A percentile compares a stretch with the other conserved stretches of the same genome.
These are phyloP conservation scores for Monosporascus sp. DNA, from an alignment of 2,329 filamentous ascomycete species.

Conservation along the genomic window DNA sequence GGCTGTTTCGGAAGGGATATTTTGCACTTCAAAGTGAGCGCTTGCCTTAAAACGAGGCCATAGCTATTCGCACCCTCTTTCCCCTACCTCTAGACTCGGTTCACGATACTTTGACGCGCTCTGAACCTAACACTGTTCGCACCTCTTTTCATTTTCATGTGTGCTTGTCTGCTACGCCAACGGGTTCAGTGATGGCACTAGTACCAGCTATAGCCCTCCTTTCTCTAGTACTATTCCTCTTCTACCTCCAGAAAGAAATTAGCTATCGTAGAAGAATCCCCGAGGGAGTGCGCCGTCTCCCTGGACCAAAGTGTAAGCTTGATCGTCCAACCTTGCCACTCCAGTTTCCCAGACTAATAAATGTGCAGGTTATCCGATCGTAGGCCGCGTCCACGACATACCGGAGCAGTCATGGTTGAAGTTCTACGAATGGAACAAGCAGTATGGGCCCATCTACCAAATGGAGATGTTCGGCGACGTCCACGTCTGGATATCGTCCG, in stretches of 20 bases:
- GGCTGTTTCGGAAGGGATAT: background rate
- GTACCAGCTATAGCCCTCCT: conserved; percentile 1
- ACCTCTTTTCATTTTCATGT: background rate
- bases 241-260: conserved; percentile 11
- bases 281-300: conserved; percentile 17
- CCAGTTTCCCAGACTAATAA: conserved; percentile 4
- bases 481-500: conserved; percentile 44
- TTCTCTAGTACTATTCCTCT: conserved; percentile 11
- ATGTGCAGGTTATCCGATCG: conserved; percentile 33
- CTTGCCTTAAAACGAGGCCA: background rate
- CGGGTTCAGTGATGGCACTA: background rate
- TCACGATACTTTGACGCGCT: too few relatives aligned
- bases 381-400: conserved; percentile 42
- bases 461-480: conserved; percentile 39
- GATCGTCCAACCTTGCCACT: too few relatives aligned
- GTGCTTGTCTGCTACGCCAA: too few relatives aligned
- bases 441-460: conserved; percentile 42
- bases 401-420: conserved; percentile 40
- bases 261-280: conserved; percentile 17
- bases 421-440: conserved; percentile 42
- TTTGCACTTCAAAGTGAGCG: background rate
- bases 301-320: conserved; percentile 23
- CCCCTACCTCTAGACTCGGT: too few relatives aligned
- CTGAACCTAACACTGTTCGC: background rate
- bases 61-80: background rate